These are phyloP conservation scores for Byssoonygena ceratinophila DNA, from an alignment of 2,329 filamentous ascomycete species.

Conservation along the genomic window DNA sequence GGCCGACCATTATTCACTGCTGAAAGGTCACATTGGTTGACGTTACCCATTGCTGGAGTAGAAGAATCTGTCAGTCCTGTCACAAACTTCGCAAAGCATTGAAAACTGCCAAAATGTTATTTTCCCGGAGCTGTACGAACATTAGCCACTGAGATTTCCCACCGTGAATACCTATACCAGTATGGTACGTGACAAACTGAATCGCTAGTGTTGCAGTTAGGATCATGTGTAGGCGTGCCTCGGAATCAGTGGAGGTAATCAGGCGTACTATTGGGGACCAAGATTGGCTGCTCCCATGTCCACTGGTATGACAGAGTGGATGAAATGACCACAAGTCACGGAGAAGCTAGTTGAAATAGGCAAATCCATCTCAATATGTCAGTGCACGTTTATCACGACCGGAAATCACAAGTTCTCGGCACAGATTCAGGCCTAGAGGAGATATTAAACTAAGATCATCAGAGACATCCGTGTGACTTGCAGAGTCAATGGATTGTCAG, in stretches of 20 bases:
- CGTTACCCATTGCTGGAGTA: not conserved
- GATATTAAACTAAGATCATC: not conserved
- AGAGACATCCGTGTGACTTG: constrained; percentile 6
- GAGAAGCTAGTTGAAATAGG: not conserved
- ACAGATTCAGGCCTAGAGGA: not conserved
- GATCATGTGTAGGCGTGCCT: not conserved
- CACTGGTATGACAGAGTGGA: constrained; percentile 1
- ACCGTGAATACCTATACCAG: not conserved
- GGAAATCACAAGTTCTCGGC: not conserved
- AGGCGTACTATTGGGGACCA: not conserved
- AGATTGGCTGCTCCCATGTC: not conserved
- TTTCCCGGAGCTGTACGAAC: not conserved
- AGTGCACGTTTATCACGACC: not conserved
- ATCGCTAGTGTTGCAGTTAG: not conserved
- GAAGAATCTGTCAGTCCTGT: not conserved
- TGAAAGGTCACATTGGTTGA: not conserved
- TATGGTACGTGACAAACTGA: not conserved
- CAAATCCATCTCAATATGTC: not conserved
- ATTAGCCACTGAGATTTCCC: not conserved
- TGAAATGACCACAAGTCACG: not conserved
- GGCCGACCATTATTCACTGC: not conserved
- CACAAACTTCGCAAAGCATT: not conserved
- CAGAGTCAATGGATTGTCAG: not conserved
- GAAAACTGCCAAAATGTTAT: not conserved
- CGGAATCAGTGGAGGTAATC: not conserved